Evolutionary conservation across 2,329 filamentous ascomycete species (phyloP), one percentile per base, ranked within the genome.

Genomic region (Furcasterigmium furcatum): DNA sequence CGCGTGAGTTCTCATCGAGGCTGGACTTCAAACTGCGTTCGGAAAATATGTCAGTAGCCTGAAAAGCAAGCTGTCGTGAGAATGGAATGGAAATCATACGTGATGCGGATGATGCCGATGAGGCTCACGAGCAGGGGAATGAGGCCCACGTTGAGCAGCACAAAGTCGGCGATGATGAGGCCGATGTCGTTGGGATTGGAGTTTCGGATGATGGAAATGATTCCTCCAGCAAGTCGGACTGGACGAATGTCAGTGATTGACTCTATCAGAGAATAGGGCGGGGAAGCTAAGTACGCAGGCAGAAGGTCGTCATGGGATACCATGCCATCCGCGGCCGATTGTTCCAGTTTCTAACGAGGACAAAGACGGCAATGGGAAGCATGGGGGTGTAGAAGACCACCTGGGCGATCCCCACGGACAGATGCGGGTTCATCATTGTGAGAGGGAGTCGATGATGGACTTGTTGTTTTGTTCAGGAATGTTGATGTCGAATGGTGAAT

Each of bases 121-220:
- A 54, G 45, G 10, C 57, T 54, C 9, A 60, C 43, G 9, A 61
- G 47, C 8, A 62, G 51, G 8, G 59, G 55, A 6, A 62, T 51
- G 5, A 60, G 52, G 24, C 59, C 59, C 19, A 62, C 52, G 43
- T 62, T 61, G 40, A 62, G 57, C 5, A 60, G 52, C 18, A 60
- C 44, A 5, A 55, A 48, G 9, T 57, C 52, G 14, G 58, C 56
- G 24, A 57, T 52, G 44, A 51, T 54, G 24, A 61, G 50, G 6
- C 57, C 57, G 13, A 53, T 41, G 38, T 49, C 52, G 34, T 46
- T 30, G 6, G 47, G 49, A n/a, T 52, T 45, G 3, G 46, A 41
- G 3, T 58, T 49, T 21, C 54, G 42, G 30, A 58, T 45, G 39
- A 61, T 55, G 21, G 55, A 52, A 32, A 61, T 40, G 20, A 58